Conservation (phyloP, 305 asterid species). For the Solanum chacoense region DNA sequence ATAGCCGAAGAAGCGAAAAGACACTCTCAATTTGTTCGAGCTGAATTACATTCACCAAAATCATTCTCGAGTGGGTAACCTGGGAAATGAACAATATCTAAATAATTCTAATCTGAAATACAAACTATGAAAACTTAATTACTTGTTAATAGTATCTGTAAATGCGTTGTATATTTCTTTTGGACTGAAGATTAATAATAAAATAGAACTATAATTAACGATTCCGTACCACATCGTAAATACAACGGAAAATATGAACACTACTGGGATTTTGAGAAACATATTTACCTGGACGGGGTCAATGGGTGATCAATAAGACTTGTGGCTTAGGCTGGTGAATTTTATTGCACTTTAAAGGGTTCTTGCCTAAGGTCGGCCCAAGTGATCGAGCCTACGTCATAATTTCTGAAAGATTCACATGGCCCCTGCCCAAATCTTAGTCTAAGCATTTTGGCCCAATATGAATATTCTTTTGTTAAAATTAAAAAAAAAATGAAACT, state of each 20-base stretch:
- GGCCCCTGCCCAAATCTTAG: constrained; percentile 12
- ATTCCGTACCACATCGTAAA: not conserved
- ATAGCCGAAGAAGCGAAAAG: not conserved
- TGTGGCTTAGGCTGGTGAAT: constrained; percentile 36
- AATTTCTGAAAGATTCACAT: constrained; percentile 23
- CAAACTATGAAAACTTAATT: not conserved
- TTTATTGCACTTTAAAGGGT: constrained; percentile 34
- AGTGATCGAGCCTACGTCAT: not conserved
- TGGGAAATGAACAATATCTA: not conserved
- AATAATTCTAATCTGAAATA: not conserved
- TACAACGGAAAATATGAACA: not conserved
- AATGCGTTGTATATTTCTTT: not conserved
- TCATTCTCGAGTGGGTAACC: not conserved
- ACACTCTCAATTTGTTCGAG: not conserved
- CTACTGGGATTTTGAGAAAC: not conserved
- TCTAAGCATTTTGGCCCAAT: not conserved
- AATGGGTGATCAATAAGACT: constrained; percentile 10
- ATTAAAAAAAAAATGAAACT: not conserved
- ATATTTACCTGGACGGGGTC: constrained; percentile 44
- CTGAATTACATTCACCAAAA: not conserved
- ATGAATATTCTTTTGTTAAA: not conserved
- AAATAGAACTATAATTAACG: not conserved
- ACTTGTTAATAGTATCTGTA: not conserved
- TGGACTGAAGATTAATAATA: not conserved
- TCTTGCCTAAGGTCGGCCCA: constrained; percentile 1